A percentile compares a stretch with the other conserved stretches of the same genome.
These are phyloP conservation scores for Neonectria punicea DNA, from an alignment of 2,329 filamentous ascomycete genomes.

Conservation along the genomic window DNA sequence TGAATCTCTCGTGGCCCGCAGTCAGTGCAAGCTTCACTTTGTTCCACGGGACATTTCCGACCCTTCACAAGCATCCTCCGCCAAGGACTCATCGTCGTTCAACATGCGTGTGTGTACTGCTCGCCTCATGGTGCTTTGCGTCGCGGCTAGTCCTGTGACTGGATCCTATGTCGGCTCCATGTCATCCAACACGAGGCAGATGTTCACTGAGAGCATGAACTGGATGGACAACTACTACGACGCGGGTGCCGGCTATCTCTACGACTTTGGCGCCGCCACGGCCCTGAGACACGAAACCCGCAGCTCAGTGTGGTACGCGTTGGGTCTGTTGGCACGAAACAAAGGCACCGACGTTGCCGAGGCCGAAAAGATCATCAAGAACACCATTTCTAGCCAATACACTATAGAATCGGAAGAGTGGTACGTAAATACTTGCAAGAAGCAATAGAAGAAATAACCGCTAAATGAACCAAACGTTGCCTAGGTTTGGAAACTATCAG, in stretches of 20 bases:
- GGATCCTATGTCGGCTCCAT: constrained; percentile 14
- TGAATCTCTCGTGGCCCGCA: not conserved
- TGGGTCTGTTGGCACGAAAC: constrained; percentile 67
- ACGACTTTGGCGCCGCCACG: constrained; percentile 55
- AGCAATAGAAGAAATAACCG: too few relatives aligned
- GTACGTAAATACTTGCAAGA: constrained; percentile 49
- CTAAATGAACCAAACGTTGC: not conserved
- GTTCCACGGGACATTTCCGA: not conserved
- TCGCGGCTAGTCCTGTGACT: not conserved
- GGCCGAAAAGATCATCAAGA: constrained; percentile 64
- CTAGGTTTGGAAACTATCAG: constrained; percentile 58
- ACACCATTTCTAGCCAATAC: constrained; percentile 63
- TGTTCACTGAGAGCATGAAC: constrained; percentile 33
- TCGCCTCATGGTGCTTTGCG: not conserved
- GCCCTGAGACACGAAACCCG: constrained; percentile 67
- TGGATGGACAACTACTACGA: constrained; percentile 69
- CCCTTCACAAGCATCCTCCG: not conserved
- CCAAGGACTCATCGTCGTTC: not conserved
- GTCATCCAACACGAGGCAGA: constrained; percentile 20
- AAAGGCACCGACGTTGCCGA: constrained; percentile 58
- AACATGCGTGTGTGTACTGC: constrained; percentile 9
- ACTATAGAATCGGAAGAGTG: constrained; percentile 64
- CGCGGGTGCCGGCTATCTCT: constrained; percentile 61
- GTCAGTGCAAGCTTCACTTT: not conserved
- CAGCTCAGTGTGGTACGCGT: constrained; percentile 68